Base-by-base conservation (phyloP, 2,329 filamentous ascomycete species). In the Pseudogymnoascus sp. region DNA sequence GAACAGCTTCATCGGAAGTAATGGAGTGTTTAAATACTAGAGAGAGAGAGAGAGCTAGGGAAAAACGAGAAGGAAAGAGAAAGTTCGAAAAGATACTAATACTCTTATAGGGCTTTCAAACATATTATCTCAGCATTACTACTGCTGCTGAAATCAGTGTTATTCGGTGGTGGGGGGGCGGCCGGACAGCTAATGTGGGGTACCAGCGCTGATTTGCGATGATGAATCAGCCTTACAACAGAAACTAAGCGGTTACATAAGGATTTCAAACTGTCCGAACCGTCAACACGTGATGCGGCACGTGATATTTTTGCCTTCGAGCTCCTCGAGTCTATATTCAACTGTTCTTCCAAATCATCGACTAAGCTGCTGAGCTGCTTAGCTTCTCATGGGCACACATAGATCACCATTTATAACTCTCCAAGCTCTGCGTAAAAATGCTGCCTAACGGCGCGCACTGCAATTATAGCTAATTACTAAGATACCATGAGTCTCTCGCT, bases 1-100 rank as follows among this genome's bases (percentile, higher is more conserved):
- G 61, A 70, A 62, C 45, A 70, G 59, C 68, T 65, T 72, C 71
- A 73, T 73, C 40, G 45, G 63, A 5, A 57, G 37, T 37, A 10
- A 31, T 18, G 14, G 26, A 7, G 47, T 12, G 47, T 31, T 31
- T 54, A 54, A 18, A 54, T 34, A 54, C 26, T 16, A n/a, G 10
- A 45, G n/a, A 54, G 1, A 12, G 23, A 26, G 23, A 5, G 23
- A 26, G 23, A 29, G 26, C 47, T 54, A 54, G 31, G 47, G 26
- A 29, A 29, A 54, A 31, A 54, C 47, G 47, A 54, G 47, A 54
- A 54, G 4, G 14, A 7, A 4, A 31, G 8, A 54, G 47, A 54
- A 54, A 31, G 31, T 34, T 54, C 47, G 26, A 51, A 51, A 51
- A 26, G 23, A 54, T 54, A 54, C 47, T 31, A 54, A n/a, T 54